Conservation (phyloP, 2,329 filamentous ascomycete species). For the Aspergillus terreus region DNA sequence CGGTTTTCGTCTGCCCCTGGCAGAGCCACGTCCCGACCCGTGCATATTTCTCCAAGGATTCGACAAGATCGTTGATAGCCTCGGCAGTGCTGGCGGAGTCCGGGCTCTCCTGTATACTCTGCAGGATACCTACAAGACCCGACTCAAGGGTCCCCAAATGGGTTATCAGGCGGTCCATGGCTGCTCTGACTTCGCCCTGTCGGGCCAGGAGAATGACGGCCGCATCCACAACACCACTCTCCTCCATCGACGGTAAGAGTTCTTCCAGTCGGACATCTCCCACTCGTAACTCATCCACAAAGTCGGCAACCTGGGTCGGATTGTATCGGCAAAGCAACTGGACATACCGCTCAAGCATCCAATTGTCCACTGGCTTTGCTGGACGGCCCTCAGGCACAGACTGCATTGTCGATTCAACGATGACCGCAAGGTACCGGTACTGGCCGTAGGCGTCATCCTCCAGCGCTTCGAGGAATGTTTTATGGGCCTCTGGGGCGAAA, state of each 20-base stretch:
- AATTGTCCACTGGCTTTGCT: conserved; percentile 43
- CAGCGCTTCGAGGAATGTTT: conserved; percentile 61
- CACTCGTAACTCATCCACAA: conserved; percentile 70
- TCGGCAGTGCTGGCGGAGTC: conserved; percentile 59
- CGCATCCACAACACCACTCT: conserved; percentile 85
- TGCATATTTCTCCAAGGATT: conserved; percentile 80
- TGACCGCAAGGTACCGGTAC: conserved; percentile 69
- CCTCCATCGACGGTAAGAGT: conserved; percentile 82
- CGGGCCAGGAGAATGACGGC: conserved; percentile 86
- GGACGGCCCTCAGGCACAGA: conserved; percentile 27
- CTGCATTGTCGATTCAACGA: conserved; percentile 63
- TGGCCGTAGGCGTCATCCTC: conserved; percentile 61
- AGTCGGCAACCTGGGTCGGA: conserved; percentile 76
- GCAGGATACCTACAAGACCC: conserved; percentile 69
- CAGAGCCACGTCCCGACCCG: conserved; percentile 96
- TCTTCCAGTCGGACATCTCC: conserved; percentile 75
- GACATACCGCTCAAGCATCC: conserved; percentile 78
- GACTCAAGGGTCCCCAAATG: conserved; percentile 78
- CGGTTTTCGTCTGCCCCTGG: conserved; percentile 72
- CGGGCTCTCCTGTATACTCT: conserved; percentile 55
- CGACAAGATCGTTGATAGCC: conserved; percentile 69
- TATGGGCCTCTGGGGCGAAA: conserved; percentile 62
- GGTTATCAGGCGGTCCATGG: conserved; percentile 78
- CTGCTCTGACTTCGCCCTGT: conserved; percentile 76
- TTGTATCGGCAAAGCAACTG: conserved; percentile 88